Evolutionary conservation across 352 stramenopile species (phyloP).

Genomic region (Phytopythium delawarense): DNA sequence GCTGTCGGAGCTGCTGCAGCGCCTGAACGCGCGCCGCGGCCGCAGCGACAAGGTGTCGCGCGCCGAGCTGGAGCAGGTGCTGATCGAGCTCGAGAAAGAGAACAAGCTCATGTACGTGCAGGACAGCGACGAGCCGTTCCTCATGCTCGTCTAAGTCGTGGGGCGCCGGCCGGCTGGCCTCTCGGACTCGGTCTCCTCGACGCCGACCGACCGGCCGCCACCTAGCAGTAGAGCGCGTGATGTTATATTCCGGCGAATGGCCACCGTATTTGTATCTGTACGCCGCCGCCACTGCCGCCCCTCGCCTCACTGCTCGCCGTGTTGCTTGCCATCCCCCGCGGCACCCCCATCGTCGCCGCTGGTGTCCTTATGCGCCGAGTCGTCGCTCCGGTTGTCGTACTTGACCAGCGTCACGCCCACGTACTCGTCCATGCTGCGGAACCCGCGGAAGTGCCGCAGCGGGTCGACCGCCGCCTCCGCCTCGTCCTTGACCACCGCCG

Average conservation of each 20-base stretch:
- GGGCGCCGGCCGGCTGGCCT: not conserved
- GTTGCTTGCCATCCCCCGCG: constrained; percentile 5
- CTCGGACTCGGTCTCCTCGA: not conserved
- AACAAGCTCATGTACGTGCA: constrained; percentile 91
- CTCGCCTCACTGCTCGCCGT: constrained; percentile 1
- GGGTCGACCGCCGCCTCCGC: constrained; percentile 7
- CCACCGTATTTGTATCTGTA: constrained; percentile 12
- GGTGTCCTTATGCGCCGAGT: not conserved
- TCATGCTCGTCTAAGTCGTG: constrained; percentile 80
- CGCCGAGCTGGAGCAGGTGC: constrained; percentile 61
- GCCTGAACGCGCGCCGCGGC: constrained; percentile 45
- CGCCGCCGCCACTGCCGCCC: not conserved
- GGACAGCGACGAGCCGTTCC: constrained; percentile 70
- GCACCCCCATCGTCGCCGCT: not conserved
- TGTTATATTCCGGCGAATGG: constrained; percentile 31
- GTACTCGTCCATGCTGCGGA: constrained; percentile 66
- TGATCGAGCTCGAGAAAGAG: constrained; percentile 75
- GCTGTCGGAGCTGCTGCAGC: constrained; percentile 47
- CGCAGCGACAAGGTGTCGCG: constrained; percentile 29
- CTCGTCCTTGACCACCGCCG: not conserved
- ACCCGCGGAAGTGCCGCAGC: constrained; percentile 59
- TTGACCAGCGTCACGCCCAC: constrained; percentile 61
- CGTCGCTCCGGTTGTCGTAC: constrained; percentile 35
- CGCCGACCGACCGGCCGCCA: not conserved
- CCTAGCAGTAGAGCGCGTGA: constrained; percentile 7